Evolutionary conservation across 2,329 filamentous ascomycete species (phyloP), one percentile per base, ranked within the genome.

Genomic region (Claviceps pusilla): DNA sequence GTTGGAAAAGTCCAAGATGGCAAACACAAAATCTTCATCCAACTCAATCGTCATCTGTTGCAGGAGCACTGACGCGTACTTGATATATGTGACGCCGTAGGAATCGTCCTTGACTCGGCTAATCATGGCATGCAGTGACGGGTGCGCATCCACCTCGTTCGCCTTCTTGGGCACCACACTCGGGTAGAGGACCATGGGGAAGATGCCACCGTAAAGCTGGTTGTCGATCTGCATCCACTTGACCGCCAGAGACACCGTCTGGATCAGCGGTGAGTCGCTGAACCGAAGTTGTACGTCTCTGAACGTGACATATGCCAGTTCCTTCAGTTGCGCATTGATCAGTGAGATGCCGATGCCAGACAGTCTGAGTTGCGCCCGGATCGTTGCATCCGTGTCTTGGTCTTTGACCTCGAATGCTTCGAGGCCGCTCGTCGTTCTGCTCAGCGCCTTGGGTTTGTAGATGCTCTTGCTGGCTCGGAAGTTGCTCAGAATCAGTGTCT

Each of bases 221-320:
- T 98, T 98, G 70, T 98, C 93, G 61, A 98, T 87, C 69, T 98
- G 93, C 33, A 98, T 93, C 94, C 94, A 98, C 68, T 98, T 97
- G 66, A 97, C 85, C 0, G 89, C 87, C 51, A 93, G 75, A 50
- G 88, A 91, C 57, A 96, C 71, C 0, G 89, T 97, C 69, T 98
- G 93, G 65, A 95, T 95, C 16, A 96, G 74, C 19, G 83, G 80
- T n/a, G 93, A 97, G 64, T 98, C 93, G 54, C 83, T 89, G 69
- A 93, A 95, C 57, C 90, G 89, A 59, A 98, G 72, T 61, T 93
- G 84, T 31, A 97, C 87, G 58, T 95, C 91, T 51, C 91, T 80
- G 69, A 96, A 85, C 0, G 93, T 98, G 61, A 97, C 72, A 64
- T 98, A 98, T 3, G 95, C 87, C 43, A 98, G 75, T 68, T 98